These are phyloP conservation scores for Ascochyta lentis DNA, from an alignment of 2,329 filamentous ascomycete genomes.

Conservation along the genomic window DNA sequence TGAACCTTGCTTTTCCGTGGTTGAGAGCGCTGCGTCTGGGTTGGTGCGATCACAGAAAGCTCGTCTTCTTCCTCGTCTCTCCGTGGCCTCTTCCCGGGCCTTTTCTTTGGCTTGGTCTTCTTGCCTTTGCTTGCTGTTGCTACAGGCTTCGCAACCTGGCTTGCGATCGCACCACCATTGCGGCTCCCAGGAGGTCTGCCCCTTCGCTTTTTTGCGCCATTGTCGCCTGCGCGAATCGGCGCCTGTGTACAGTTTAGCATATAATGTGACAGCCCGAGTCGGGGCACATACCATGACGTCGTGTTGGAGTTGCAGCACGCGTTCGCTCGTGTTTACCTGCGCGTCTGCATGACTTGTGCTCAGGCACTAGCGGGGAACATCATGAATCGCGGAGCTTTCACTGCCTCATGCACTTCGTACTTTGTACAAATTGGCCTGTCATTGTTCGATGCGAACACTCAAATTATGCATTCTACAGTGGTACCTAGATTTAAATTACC, in stretches of 20 bases:
- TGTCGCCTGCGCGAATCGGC: constrained; percentile 26
- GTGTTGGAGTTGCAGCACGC: constrained; percentile 25
- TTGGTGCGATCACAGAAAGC: constrained; percentile 1
- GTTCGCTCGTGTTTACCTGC: constrained; percentile 22
- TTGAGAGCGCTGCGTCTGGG: not conserved
- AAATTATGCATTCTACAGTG: too few species aligned
- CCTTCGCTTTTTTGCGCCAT: constrained; percentile 27
- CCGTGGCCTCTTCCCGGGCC: constrained; percentile 17
- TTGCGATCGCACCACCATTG: constrained; percentile 23
- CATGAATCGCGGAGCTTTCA: not conserved
- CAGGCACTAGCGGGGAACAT: not conserved
- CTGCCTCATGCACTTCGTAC: not conserved
- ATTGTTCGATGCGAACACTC: too few species aligned
- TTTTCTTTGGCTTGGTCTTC: constrained; percentile 14
- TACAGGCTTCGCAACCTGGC: constrained; percentile 21
- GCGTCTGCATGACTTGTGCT: constrained; percentile 4
- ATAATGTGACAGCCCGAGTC: not conserved
- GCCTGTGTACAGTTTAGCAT: constrained; percentile 31
- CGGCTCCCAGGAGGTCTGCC: constrained; percentile 35
- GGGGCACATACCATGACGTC: constrained; percentile 40
- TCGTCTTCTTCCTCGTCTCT: constrained; percentile 15
- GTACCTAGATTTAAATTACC: too few species aligned
- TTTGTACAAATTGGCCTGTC: not conserved
- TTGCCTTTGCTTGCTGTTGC: constrained; percentile 16
- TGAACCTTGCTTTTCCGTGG: constrained; percentile 32